Evolutionary conservation across 192 early-diverging fungal species (phyloP).

Genomic region (Jimgerdemannia flammicorona): DNA sequence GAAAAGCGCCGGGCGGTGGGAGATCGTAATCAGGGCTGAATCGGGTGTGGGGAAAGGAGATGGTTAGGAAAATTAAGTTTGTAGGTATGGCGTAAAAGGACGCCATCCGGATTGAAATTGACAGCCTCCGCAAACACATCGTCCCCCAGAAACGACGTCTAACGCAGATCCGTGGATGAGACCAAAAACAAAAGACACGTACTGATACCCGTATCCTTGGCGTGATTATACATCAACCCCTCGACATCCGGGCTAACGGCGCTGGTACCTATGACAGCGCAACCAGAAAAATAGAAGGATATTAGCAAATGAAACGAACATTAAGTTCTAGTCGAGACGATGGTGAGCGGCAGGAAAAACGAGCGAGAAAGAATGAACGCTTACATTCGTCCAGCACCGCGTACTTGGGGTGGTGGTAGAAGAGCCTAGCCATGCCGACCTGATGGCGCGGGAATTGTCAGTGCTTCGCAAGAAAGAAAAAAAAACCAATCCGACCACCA

Average conservation of each 20-base stretch:
- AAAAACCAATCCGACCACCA: neutral
- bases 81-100: neutral
- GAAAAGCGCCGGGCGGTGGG: slow-evolving; percentile 92
- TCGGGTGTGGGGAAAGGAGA: neutral
- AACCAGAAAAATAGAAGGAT: neutral
- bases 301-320: neutral
- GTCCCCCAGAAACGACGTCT: neutral
- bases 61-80: neutral
- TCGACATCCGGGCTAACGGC: slow-evolving; percentile 94
- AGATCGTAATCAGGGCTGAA: slow-evolving; percentile 81
- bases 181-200: slow-evolving; percentile 9
- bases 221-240: slow-evolving; percentile 82
- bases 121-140: too few relatives aligned
- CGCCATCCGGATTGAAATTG: too few relatives aligned
- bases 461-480: neutral
- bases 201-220: slow-evolving; percentile 80
- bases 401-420: slow-evolving; percentile 94
- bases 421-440: slow-evolving; percentile 94
- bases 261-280: slow-evolving; percentile 34
- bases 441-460: slow-evolving; percentile 7
- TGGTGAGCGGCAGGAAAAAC: too few relatives aligned
- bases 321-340: neutral
- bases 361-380: neutral
- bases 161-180: neutral
- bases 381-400: slow-evolving; percentile 98